These are phyloP conservation scores for Coix lacrymajobi DNA, from an alignment of 176 grass and related monocot genomes.

Conservation along the genomic window DNA sequence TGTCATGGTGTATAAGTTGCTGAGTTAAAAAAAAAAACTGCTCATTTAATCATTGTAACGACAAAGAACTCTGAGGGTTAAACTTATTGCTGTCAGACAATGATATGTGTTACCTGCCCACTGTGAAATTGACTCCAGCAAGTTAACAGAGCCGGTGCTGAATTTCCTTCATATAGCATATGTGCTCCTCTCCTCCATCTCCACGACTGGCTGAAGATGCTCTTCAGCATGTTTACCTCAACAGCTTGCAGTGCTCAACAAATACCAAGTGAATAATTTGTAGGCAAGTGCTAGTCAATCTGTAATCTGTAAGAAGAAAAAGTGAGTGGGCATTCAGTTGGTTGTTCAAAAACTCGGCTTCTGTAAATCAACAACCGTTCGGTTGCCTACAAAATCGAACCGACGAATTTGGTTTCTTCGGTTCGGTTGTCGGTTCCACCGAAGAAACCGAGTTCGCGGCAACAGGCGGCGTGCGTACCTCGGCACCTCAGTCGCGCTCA, in stretches of 20 bases:
- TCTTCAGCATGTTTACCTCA: slow-evolving; percentile 41
- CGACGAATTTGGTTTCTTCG: no score
- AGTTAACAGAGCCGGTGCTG: slow-evolving; percentile 16
- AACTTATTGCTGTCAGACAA: background rate
- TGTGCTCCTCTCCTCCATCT: slow-evolving; percentile 38
- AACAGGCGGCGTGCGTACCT: no score
- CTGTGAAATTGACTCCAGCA: slow-evolving; percentile 44
- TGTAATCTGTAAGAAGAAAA: background rate
- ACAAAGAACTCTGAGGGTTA: background rate
- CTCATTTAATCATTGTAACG: background rate
- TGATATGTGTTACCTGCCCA: slow-evolving; percentile 26
- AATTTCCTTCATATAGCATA: background rate
- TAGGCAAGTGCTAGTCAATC: background rate
- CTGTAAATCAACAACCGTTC: no score
- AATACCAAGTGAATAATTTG: background rate
- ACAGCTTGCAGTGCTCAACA: background rate
- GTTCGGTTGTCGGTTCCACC: no score
- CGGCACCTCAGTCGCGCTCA: no score
- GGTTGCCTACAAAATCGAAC: no score
- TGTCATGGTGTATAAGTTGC: background rate
- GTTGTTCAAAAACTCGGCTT: no score
- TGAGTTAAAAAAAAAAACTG: background rate
- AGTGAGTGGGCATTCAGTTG: no score
- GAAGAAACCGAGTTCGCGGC: no score
- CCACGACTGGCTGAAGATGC: slow-evolving; percentile 40